These are phyloP conservation scores for Euphorbia peplus DNA, from an alignment of 345 rosid species.

Conservation along the genomic window DNA sequence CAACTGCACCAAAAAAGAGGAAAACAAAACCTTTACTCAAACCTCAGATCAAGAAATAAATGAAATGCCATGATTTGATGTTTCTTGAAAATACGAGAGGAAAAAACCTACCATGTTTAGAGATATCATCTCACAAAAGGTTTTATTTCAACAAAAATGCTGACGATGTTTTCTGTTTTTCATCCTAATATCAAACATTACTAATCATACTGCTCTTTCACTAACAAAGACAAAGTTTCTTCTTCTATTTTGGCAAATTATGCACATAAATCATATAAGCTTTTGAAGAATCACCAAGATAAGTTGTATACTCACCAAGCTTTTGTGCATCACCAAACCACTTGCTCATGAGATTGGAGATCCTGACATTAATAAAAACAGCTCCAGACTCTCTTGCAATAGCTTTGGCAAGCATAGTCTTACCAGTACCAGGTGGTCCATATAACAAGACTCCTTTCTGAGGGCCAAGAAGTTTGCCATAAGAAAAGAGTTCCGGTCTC, in stretches of 20 bases:
- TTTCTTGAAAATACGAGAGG: neutral
- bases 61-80: neutral
- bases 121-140: neutral
- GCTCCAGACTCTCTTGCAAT: slow-evolving; percentile 97
- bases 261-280: neutral
- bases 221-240: neutral
- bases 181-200: neutral
- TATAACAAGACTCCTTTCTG: slow-evolving; percentile 89
- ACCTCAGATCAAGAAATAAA: neutral
- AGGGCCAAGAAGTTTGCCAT: slow-evolving; percentile 95
- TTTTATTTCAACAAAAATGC: neutral
- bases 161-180: neutral
- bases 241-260: too few species aligned
- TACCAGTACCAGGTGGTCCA: slow-evolving; percentile 99
- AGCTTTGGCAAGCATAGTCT: slow-evolving; percentile 99
- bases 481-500: slow-evolving; percentile 86
- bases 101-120: neutral
- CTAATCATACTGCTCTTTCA: neutral
- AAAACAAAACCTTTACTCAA: neutral
- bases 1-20: slow-evolving; percentile 54
- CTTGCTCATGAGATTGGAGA: slow-evolving; percentile 93
- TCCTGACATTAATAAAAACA: slow-evolving; percentile 85
- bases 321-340: slow-evolving; percentile 99
- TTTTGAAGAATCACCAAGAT: neutral
- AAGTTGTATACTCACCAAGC: slow-evolving; percentile 60